These are phyloP conservation scores for Collariella sp. DNA, from an alignment of 495 filamentous ascomycete species.

Conservation along the genomic window DNA sequence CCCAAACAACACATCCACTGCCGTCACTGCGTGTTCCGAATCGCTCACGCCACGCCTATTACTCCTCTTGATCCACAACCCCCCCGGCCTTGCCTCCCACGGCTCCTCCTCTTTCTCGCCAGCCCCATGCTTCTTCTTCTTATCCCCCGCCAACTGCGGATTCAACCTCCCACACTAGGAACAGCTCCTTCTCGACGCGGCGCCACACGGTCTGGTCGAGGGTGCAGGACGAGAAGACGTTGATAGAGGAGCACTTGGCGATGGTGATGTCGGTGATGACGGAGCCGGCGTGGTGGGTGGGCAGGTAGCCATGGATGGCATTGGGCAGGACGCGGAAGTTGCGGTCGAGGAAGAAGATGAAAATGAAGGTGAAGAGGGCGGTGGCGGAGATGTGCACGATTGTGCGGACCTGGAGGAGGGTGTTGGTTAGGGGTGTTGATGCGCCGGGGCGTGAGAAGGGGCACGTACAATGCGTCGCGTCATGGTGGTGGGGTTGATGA, in stretches of 20 bases:
- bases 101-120: constrained; percentile 36
- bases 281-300: constrained; percentile 67
- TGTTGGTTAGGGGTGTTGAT: not conserved
- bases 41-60: constrained; percentile 69
- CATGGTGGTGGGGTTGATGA: constrained; percentile 13
- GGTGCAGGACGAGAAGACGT: constrained; percentile 69
- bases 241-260: constrained; percentile 62
- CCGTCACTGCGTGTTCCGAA: constrained; percentile 67
- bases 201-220: constrained; percentile 71
- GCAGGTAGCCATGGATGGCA: constrained; percentile 71
- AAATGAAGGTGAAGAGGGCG: constrained; percentile 54
- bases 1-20: constrained; percentile 85
- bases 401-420: constrained; percentile 57
- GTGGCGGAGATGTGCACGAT: constrained; percentile 68
- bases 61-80: constrained; percentile 81
- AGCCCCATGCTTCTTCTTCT: constrained; percentile 14
- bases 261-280: constrained; percentile 89
- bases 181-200: constrained; percentile 86
- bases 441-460: not conserved
- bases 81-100: constrained; percentile 75
- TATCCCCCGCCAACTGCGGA: constrained; percentile 29
- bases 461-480: constrained; percentile 24
- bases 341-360: constrained; percentile 71
- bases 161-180: constrained; percentile 73
- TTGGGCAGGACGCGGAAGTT: constrained; percentile 74